Base-by-base conservation (phyloP, 768 basidiomycete genomes). In the Podaxis sp. region DNA sequence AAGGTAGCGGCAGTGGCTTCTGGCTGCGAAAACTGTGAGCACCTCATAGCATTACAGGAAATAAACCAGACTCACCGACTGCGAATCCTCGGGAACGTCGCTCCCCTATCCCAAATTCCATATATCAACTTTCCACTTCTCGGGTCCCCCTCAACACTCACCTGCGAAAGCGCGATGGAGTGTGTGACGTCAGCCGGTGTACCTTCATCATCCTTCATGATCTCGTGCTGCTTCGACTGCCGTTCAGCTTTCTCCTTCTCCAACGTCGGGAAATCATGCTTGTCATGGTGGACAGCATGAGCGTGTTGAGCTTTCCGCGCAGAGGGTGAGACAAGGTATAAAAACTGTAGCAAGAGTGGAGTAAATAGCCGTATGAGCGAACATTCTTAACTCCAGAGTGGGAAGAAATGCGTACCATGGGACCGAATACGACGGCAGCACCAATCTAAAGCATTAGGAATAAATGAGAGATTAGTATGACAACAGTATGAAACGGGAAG, bases 281-380 rank as follows among this genome's bases (percentile, higher is more conserved):
- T 68, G 70, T 77, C 76, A 54, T 77, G 65, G 66, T 79, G 78
- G 25, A 70, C 71, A 58, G 66, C 59, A 43, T 67, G 69, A 64
- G 22, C 59, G 25, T 71, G 69, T 11, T 68, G 65, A 52, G 69
- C 67, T 65, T 78, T 77, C 58, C 75, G 72, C 15, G 76, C 76
- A 37, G 76, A 73, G 4, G 79, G 79, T 6, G 79, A 80, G 40
- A 78, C 19, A 52, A 80, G 74, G 70, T 78, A 80, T 33, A 80
- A 72, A 59, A 80, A 71, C 76, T 80, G 61, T 37, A 27, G 13
- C 47, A 41, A 58, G 27, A 8, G 57, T 40, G 57, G 43, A 63
- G 61, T 59, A 51, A 63, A 46, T 57, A 58, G 43, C 57, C 12
- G 17, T 22, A 57, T 59, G 47, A 63, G 52, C 53, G 59, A 50